phyloP scores from a whole-genome alignment of 2,329 filamentous ascomycete genomes.

The Aspergillus proliferans region DNA sequence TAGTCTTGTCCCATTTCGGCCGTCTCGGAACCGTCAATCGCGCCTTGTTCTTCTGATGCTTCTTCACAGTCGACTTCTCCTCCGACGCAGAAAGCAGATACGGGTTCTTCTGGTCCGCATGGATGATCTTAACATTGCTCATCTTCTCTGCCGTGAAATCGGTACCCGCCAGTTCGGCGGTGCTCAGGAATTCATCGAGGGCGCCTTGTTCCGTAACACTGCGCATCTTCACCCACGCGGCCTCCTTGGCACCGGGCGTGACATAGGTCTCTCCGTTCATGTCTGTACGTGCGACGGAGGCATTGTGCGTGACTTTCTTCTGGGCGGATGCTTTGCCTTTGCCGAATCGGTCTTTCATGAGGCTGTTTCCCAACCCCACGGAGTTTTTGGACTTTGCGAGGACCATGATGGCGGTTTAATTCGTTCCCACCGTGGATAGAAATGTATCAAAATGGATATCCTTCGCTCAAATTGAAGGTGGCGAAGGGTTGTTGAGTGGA shows the following conservation, averaged over 20 bases:
- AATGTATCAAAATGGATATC: background rate
- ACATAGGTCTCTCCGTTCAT: constrained; percentile 82
- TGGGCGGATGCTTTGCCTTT: constrained; percentile 82
- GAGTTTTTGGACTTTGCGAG: constrained; percentile 90
- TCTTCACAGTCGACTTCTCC: constrained; percentile 69
- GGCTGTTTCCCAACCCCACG: constrained; percentile 88
- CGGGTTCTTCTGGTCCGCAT: constrained; percentile 91
- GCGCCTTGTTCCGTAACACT: constrained; percentile 95
- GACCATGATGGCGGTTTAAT: constrained; percentile 50
- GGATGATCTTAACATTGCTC: constrained; percentile 98
- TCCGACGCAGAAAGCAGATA: constrained; percentile 82
- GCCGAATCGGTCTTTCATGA: constrained; percentile 98
- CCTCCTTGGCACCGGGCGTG: constrained; percentile 83
- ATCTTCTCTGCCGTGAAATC: constrained; percentile 99
- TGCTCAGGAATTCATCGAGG: constrained; percentile 92
- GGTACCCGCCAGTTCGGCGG: constrained; percentile 92
- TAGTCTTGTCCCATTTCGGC: constrained; percentile 79
- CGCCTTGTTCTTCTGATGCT: constrained; percentile 73
- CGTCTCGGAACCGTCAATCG: constrained; percentile 83
- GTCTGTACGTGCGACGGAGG: constrained; percentile 64
- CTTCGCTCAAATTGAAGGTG: background rate
- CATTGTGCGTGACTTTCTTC: constrained; percentile 60
- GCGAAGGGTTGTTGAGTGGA: constrained; percentile 5
- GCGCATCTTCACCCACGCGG: constrained; percentile 98
- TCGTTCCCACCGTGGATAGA: background rate